These are phyloP conservation scores for Lactarius sanguifluus DNA, from an alignment of 768 basidiomycete species.

Conservation along the genomic window DNA sequence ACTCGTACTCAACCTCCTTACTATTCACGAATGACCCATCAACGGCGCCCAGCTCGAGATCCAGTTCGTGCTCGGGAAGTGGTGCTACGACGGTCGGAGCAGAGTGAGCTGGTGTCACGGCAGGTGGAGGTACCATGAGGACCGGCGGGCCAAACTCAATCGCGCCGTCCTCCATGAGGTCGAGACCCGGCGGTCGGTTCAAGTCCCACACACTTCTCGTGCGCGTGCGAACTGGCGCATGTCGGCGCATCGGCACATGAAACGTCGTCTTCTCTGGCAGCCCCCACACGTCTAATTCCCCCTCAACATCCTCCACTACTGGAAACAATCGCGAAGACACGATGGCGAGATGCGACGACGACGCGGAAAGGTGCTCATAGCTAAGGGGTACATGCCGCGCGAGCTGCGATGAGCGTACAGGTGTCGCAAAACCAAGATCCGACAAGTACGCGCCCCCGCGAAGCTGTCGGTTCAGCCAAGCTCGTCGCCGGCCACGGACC, in stretches of 20 bases:
- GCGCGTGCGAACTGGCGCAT: constrained; percentile 29
- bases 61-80: constrained; percentile 30
- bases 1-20: constrained; percentile 21
- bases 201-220: constrained; percentile 33
- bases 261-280: constrained; percentile 21
- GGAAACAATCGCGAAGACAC: constrained; percentile 33
- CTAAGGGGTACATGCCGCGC: constrained; percentile 33
- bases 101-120: constrained; percentile 23
- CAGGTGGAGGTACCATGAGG: constrained; percentile 27
- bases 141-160: constrained; percentile 20
- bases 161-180: constrained; percentile 5
- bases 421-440: constrained; percentile 50
- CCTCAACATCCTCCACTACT: constrained; percentile 37
- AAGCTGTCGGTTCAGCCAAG: constrained; percentile 61
- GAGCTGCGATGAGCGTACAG: constrained; percentile 54
- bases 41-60: constrained; percentile 33
- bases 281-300: constrained; percentile 27
- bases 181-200: constrained; percentile 18
- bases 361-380: constrained; percentile 10
- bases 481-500: constrained; percentile 58
- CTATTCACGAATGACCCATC: constrained; percentile 4
- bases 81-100: constrained; percentile 28
- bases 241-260: constrained; percentile 17
- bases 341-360: neutral
- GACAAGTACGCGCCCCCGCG: constrained; percentile 38